Base-by-base conservation (phyloP, 2,329 filamentous ascomycete genomes). In the Penicillium oxalicum region DNA sequence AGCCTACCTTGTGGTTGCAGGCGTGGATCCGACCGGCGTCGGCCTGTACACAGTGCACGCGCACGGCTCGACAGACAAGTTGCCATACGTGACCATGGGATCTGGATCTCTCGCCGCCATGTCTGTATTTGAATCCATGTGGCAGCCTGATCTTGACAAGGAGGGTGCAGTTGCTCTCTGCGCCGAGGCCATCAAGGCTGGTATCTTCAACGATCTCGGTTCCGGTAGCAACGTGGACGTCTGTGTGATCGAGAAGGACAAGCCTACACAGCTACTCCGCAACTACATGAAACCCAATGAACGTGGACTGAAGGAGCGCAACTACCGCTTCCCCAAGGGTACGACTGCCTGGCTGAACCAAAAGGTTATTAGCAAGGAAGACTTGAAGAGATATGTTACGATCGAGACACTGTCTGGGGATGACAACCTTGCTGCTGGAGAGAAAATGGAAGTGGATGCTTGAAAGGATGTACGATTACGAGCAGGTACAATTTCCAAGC, bases 81-180 rank as follows among this genome's bases (percentile, higher is more conserved):
- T 98, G 42, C 93, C 93, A 44, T 98, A 98, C 71, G 94, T 98
- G 59, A 98, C 94, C 57, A 98, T 98, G 93, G 93, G 93, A 47
- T 95, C 88, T 25, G 93, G 93, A 56, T 95, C 89, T 41, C 77
- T 98, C 59, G 93, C 93, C 27, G 93, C 93, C 67, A 98, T 98
- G 93, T 88, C 88, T 29, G 87, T 98, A 44, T 98, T 98, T 67
- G 93, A 98, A 78, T 94, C 91, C 43, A 84, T 86, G 73, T 98
- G 94, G 94, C 88, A 91, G 79, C 75, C 82, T 6, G 74, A 83
- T 52, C 71, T 96, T 68, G 86, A 80, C 55, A 78, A 82, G 60
- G 87, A 94, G 34, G 87, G 87, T 43, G 91, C 91, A n/a, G 77
- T 96, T 51, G 83, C 85, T 65, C 77, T 96, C 55, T 85, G 85